Evolutionary conservation across 2,329 filamentous ascomycete genomes (phyloP).

Genomic region (Sclerotinia trifoliorum): DNA sequence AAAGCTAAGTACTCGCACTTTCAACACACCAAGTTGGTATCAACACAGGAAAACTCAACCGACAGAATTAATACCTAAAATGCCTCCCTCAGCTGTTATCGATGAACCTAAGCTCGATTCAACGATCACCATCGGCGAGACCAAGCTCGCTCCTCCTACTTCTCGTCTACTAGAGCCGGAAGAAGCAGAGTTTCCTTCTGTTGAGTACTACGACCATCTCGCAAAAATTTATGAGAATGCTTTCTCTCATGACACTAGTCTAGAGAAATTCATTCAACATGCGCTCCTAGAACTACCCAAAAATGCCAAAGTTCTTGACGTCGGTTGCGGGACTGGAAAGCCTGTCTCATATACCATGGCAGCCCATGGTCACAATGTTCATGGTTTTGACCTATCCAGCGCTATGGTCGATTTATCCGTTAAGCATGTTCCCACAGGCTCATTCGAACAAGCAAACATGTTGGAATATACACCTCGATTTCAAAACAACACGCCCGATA

Average conservation of each 20-base stretch:
- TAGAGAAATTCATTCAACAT: neutral
- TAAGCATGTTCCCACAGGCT: slow-evolving; percentile 25
- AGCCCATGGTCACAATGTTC: slow-evolving; percentile 28
- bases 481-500: neutral
- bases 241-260: neutral
- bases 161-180: neutral
- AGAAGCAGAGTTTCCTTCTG: neutral
- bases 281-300: neutral
- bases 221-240: slow-evolving; percentile 7
- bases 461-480: slow-evolving; percentile 22
- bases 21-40: neutral
- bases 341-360: slow-evolving; percentile 35
- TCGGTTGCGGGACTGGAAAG: slow-evolving; percentile 41
- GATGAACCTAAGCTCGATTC: neutral
- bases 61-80: neutral
- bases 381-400: slow-evolving; percentile 40
- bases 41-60: neutral
- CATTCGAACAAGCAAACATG: slow-evolving; percentile 28
- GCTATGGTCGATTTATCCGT: slow-evolving; percentile 30
- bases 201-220: slow-evolving; percentile 10
- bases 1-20: neutral
- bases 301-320: slow-evolving; percentile 33
- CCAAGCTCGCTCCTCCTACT: neutral
- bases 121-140: neutral
- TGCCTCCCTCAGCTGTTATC: slow-evolving; percentile 3